Base-by-base conservation (phyloP, 257 asterid genomes). In the Capsicum rhomboideum region DNA sequence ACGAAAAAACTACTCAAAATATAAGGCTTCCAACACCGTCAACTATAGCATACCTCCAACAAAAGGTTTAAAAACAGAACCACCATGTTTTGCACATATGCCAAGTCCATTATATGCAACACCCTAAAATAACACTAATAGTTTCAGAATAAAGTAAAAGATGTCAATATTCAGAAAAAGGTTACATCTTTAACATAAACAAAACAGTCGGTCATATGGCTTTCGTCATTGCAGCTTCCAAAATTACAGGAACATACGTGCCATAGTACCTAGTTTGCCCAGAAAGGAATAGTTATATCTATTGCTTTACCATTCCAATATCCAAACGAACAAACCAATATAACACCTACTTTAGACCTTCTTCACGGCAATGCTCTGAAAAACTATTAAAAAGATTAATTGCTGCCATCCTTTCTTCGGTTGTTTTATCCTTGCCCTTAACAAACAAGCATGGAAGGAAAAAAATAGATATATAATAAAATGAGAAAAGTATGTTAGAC, bases 61-160 rank as follows among this genome's bases (percentile, higher is more conserved):
- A 72, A 95, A 97, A 18, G 95, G 93, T 90, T 94, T 95, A 85
- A 95, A 92, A 18, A 84, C 93, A 81, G 98, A 83, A 82, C 97
- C 94, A 85, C 97, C 99, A 52, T 86, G 90, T 85, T 95, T 98
- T 7, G 98, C 99, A 90, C 99, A 95, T 23, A 95, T 92, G 0
- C 97, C 97, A 87, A 95, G 94, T 79, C 99, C 99, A n/a, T n/a
- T n/a, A 91, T 95, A 95, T 8, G 93, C 94, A 83, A 98, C 97
- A 85, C 97, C 98, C 99, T 95, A 94, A 58, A 79, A 88, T 61
- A 74, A 58, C 37, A 86, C 10, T 44, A 44, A 6, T 44, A 44
- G 2, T 44, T 44, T 44, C 49, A 44, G 49, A 44, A 44, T 44
- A 10, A 8, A 44, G 49, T 11, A 44, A 11, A 44, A 44, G 49